Percentiles rank a stretch among this genome's conserved stretches.
Evolutionary conservation across 1,139 yeast genomes (phyloP).

Genomic region (Zygosaccharomyces pseudobailii): DNA sequence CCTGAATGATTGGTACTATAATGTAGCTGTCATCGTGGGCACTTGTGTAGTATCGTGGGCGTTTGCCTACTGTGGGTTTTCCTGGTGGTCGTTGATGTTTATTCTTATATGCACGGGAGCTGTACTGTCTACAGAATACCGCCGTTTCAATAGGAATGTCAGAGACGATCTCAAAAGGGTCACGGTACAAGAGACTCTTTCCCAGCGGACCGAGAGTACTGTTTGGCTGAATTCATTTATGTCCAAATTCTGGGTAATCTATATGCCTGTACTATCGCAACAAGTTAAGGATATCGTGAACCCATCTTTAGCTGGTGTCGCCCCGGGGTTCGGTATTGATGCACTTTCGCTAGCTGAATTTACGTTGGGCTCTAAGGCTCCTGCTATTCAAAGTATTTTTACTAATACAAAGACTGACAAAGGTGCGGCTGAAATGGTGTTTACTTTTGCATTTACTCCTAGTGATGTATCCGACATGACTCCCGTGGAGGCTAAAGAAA

Average conservation of each 20-base stretch:
- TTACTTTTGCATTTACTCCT: constrained; percentile 77
- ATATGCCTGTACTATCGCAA: constrained; percentile 81
- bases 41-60: constrained; percentile 71
- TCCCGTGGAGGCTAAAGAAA: constrained; percentile 60
- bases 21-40: constrained; percentile 57
- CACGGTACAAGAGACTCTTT: constrained; percentile 55
- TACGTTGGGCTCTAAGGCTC: constrained; percentile 75
- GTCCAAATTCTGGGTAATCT: constrained; percentile 79
- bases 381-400: constrained; percentile 63
- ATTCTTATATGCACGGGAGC: constrained; percentile 59
- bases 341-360: constrained; percentile 67
- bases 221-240: constrained; percentile 74
- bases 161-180: constrained; percentile 70
- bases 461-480: constrained; percentile 81
- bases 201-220: constrained; percentile 63
- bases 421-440: constrained; percentile 71
- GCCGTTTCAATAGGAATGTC: constrained; percentile 66
- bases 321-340: constrained; percentile 79
- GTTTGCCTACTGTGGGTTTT: constrained; percentile 49
- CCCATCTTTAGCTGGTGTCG: constrained; percentile 59
- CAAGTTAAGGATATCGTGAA: constrained; percentile 66
- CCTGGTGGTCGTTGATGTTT: constrained; percentile 45
- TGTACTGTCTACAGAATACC: constrained; percentile 62
- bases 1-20: constrained; percentile 69
- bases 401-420: constrained; percentile 65